Base-by-base conservation (phyloP, 176 grass and related monocot species). In the Oryza longistaminata region DNA sequence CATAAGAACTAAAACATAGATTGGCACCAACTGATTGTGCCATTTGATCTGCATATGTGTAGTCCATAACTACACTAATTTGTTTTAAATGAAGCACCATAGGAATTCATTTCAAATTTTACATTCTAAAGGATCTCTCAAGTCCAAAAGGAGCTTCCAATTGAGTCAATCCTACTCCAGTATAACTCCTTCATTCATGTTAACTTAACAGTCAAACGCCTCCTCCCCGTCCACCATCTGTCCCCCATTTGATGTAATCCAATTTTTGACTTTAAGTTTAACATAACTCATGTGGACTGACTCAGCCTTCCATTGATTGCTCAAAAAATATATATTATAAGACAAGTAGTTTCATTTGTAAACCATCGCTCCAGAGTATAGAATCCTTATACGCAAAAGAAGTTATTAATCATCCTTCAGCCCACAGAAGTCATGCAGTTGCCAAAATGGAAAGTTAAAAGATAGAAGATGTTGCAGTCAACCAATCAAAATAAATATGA, bases 401-500 rank as follows among this genome's bases (percentile, higher is more conserved):
- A 33, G 74, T 40, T 37, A 80, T 15, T 49, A 55, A 7, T 34
- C 76, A 53, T 83, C 67, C 66, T 74, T 79, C 71, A 55, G 39
- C 12, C 35, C 29, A 40, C 4, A 76, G 0, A 84, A 76, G 69
- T 4, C 6, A 14, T 75, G 67, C n/a, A 62, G 29, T 9, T 81
- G n/a, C 3, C 65, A 85, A 76, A 50, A 76, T 71, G 37, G 13
- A 68, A 60, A 71, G 22, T 17, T 86, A 88, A 0, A 12, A 67
- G 76, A 45, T 33, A 87, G 17, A 75, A 76, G 6, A 71, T 40
- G 33, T 40, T 66, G 1, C 26, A 22, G 9, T 77, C 25, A 29
- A 65, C 37, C 83, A 53, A 71, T 67, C 67, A 71, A 71, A 48
- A 81, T 84, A 82, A 67, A 72, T 64, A 70, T 39, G 49, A 42